Evolutionary conservation across 1,139 yeast species (phyloP).

Genomic region (Suhomyces choctaworum): DNA sequence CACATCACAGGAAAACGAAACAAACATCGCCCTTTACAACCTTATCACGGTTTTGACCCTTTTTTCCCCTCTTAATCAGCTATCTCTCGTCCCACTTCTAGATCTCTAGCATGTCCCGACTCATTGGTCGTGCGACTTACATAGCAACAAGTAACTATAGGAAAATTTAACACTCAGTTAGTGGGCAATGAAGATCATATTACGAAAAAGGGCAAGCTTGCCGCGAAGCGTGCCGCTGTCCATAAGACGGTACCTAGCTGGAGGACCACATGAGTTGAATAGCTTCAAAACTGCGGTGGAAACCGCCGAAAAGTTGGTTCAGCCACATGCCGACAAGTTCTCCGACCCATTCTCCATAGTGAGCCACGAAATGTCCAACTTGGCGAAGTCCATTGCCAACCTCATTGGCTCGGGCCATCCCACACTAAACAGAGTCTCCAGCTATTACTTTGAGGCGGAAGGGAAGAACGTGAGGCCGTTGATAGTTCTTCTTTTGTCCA

Average conservation of each 20-base stretch:
- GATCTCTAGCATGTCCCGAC: background rate
- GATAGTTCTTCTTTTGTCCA: conserved; percentile 77
- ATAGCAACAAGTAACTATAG: conserved; percentile 1
- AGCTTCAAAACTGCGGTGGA: conserved; percentile 61
- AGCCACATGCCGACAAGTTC: conserved; percentile 57
- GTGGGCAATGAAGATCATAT: conserved; percentile 4
- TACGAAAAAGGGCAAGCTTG: conserved; percentile 1
- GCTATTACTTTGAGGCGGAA: conserved; percentile 92
- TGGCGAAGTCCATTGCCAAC: conserved; percentile 83
- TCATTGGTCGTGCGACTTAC: conserved; percentile 5
- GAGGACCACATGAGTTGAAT: conserved; percentile 10
- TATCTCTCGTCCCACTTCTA: background rate
- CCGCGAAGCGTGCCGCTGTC: conserved; percentile 3
- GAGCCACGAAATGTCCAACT: conserved; percentile 89
- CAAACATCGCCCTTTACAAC: no score
- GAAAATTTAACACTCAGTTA: conserved; percentile 3
- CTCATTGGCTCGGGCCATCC: conserved; percentile 94
- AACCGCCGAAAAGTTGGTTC: conserved; percentile 78
- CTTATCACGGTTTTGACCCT: no score
- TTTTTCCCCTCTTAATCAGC: no score
- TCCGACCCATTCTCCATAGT: conserved; percentile 87
- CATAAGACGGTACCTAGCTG: background rate
- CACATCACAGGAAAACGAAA: no score
- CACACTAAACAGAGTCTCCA: conserved; percentile 81
- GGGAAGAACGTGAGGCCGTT: conserved; percentile 95